Base-by-base conservation (phyloP, 23 red algal genomes). In the Gracilaria domingensis region DNA sequence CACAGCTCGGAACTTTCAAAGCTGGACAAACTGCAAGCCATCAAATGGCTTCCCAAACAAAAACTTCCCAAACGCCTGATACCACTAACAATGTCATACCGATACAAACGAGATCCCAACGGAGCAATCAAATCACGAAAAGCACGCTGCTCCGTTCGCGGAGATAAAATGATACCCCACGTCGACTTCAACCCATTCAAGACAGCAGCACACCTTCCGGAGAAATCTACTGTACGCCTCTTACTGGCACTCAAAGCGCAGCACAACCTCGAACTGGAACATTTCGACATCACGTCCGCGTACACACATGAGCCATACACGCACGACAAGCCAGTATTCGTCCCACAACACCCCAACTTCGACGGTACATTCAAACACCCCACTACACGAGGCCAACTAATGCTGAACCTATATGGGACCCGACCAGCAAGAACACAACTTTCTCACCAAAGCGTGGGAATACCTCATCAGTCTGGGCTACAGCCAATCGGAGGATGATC, bases 231-330 rank as follows among this genome's bases (percentile, higher is more conserved):
- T 18, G 18, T 23, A 6, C 54, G 18, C 4, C 7, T 58, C 18
- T 16, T 58, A 7, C 21, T 82, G 2, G 79, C 79, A 8, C 7
- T 82, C 2, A 24, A 58, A 8, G 59, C 58, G 5, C 29, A 16
- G 32, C 32, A 70, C 45, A 20, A 66, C 3, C 47, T 36, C 2
- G 0, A 11, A 42, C 9, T 85, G 28, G 58, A 66, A 47, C 81
- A 85, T 18, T 85, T 85, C 32, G 81, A 66, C 58, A 85, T 85
- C 1, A 66, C 18, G 39, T n/a, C 81, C 6, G 81, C 81, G 60
- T 70, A 71, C 12, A 53, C 65, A 23, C 81, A 85, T 60, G 81
- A 69, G 48, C 0, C 1, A 20, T 85, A 85, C 33, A 23, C 11
- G 0, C 47, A 66, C 28, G 38, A n/a, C 12, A 1, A 49, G 2